Conservation (phyloP, 192 early-diverging fungal genomes). For the Obelidium mucronatum region DNA sequence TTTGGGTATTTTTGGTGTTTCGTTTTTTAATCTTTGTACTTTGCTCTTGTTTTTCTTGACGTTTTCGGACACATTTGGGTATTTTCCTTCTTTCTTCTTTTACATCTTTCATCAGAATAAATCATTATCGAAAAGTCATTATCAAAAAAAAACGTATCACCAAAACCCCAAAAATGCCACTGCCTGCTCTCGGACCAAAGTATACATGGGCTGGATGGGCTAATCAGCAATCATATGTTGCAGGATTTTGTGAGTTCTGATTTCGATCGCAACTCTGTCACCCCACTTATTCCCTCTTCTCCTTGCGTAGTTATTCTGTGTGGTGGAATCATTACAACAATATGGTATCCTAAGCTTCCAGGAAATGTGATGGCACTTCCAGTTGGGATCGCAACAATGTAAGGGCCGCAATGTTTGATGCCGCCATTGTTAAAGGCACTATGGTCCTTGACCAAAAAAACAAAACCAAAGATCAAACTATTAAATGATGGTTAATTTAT, state of each 20-base stretch:
- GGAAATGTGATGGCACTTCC: conserved; percentile 9
- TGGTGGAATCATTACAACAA: conserved; percentile 40
- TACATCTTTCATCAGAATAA: not conserved
- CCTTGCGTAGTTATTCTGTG: conserved; percentile 40
- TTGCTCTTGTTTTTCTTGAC: too few relatives aligned
- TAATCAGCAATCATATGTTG: conserved; percentile 27
- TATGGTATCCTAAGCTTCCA: conserved; percentile 39
- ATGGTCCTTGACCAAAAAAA: not conserved
- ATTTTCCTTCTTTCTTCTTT: not conserved
- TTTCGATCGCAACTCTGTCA: not conserved
- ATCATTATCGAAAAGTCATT: not conserved
- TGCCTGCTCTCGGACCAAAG: conserved; percentile 20
- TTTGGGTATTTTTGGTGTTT: not conserved
- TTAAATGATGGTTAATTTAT: not conserved
- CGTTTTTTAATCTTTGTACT: not conserved
- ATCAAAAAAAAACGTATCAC: not conserved
- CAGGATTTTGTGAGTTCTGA: conserved; percentile 40
- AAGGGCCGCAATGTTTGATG: not conserved
- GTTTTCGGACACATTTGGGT: not conserved
- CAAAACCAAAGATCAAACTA: not conserved
- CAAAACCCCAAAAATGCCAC: not conserved
- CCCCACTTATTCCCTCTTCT: not conserved
- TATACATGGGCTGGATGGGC: conserved; percentile 42
- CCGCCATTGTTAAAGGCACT: not conserved
- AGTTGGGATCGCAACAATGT: conserved; percentile 16